Percentiles rank a stretch among this genome's conserved stretches.
These are phyloP conservation scores for Eucalyptus virginea DNA, from an alignment of 345 rosid species.

Conservation along the genomic window DNA sequence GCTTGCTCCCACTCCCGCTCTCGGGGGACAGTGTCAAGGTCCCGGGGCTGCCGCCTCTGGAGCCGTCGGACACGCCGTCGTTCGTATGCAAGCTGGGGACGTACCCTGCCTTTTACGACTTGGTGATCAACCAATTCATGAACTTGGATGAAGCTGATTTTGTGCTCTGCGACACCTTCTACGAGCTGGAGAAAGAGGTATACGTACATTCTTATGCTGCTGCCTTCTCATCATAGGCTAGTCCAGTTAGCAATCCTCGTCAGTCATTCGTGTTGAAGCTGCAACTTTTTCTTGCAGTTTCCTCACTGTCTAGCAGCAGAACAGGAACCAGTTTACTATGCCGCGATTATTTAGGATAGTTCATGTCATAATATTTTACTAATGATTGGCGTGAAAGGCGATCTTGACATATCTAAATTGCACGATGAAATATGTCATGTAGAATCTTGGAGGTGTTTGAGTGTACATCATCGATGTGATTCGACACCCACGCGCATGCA, in stretches of 20 bases:
- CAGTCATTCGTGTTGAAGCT: no score
- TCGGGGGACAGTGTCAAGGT: background rate
- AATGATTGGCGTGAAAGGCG: background rate
- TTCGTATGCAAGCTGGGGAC: background rate
- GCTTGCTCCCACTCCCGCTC: background rate
- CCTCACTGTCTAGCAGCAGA: no score
- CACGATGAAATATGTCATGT: no score
- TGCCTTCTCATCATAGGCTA: background rate
- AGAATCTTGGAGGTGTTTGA: background rate
- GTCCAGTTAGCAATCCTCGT: no score
- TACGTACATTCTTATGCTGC: no score
- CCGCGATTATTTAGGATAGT: background rate
- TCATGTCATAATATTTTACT: no score
- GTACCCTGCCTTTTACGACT: background rate
- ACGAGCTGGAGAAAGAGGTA: no score
- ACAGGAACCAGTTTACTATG: no score
- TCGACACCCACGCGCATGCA: no score
- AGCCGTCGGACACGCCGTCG: conserved; percentile 11
- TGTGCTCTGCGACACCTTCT: background rate
- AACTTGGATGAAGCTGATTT: conserved; percentile 13
- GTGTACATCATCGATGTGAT: no score
- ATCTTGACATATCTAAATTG: background rate
- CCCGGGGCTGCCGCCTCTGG: conserved; percentile 21
- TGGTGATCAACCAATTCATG: background rate
- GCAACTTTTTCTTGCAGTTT: no score